phyloP scores from a whole-genome alignment of 371 early-diverging fungal species.

The Entomophthora muscae region DNA sequence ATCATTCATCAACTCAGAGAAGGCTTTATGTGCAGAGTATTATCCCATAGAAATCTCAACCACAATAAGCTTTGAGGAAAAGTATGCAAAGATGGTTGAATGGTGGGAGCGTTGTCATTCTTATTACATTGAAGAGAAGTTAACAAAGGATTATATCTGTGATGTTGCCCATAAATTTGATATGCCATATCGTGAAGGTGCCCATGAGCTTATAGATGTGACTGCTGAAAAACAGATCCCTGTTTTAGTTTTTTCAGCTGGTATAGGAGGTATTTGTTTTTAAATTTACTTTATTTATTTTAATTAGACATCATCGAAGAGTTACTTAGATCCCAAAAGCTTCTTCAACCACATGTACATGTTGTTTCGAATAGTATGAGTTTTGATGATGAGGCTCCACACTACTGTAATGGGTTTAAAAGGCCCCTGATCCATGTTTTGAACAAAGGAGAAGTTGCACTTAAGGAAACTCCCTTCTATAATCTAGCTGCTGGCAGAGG shows the following conservation, averaged over 20 bases:
- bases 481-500: constrained; percentile 17
- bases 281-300: not conserved
- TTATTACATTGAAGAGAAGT: constrained; percentile 22
- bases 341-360: constrained; percentile 36
- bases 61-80: constrained; percentile 28
- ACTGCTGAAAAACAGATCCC: constrained; percentile 25
- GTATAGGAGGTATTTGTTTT: constrained; percentile 26
- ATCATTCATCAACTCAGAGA: constrained; percentile 24
- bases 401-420: constrained; percentile 28
- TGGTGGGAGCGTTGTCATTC: constrained; percentile 55
- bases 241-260: constrained; percentile 57
- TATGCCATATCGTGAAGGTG: constrained; percentile 26
- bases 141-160: constrained; percentile 28
- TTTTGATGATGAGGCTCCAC: constrained; percentile 25
- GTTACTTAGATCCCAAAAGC: constrained; percentile 18
- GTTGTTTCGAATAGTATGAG: constrained; percentile 55
- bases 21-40: constrained; percentile 32
- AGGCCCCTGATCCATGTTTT: constrained; percentile 54
- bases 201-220: constrained; percentile 21
- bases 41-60: constrained; percentile 52
- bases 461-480: constrained; percentile 24
- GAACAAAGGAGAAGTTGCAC: constrained; percentile 50
- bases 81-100: constrained; percentile 42
- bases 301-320: constrained; percentile 39
- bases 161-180: constrained; percentile 30